A percentile compares a stretch with the other conserved stretches of the same genome.
These are phyloP conservation scores for Termitomyces sp. DNA, from an alignment of 768 basidiomycete genomes.

Conservation along the genomic window DNA sequence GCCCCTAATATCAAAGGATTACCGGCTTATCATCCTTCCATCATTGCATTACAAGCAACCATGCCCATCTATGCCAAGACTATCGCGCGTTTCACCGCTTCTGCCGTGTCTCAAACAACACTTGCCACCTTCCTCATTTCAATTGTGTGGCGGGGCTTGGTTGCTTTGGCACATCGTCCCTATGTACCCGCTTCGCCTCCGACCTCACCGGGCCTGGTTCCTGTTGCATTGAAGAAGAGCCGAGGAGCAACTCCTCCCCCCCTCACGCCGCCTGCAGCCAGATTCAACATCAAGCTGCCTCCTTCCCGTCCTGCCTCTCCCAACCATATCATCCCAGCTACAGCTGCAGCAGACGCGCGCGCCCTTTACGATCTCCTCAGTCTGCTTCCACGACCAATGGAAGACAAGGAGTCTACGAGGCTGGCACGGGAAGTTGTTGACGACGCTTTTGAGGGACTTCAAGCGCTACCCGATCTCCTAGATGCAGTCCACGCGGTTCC, in stretches of 20 bases:
- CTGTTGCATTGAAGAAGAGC: constrained; percentile 35
- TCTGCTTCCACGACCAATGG: constrained; percentile 54
- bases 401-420: constrained; percentile 39
- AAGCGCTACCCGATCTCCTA: constrained; percentile 50
- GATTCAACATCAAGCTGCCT: constrained; percentile 65
- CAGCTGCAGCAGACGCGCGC: constrained; percentile 52
- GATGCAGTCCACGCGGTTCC: constrained; percentile 35
- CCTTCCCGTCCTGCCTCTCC: constrained; percentile 65
- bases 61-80: constrained; percentile 59
- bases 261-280: constrained; percentile 46
- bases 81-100: constrained; percentile 50
- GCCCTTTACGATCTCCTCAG: constrained; percentile 57
- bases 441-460: constrained; percentile 66
- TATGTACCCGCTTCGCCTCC: constrained; percentile 32
- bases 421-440: constrained; percentile 79
- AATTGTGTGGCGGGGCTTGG: constrained; percentile 67
- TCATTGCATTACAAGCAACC: constrained; percentile 49
- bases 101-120: constrained; percentile 48
- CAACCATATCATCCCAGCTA: constrained; percentile 25
- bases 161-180: constrained; percentile 64
- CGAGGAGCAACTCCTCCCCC: constrained; percentile 45
- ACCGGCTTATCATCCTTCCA: constrained; percentile 49
- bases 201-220: constrained; percentile 29
- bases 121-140: constrained; percentile 72
- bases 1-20: constrained; percentile 25